Base-by-base conservation (phyloP, 2,329 filamentous ascomycete genomes). In the Fusarium redolens region DNA sequence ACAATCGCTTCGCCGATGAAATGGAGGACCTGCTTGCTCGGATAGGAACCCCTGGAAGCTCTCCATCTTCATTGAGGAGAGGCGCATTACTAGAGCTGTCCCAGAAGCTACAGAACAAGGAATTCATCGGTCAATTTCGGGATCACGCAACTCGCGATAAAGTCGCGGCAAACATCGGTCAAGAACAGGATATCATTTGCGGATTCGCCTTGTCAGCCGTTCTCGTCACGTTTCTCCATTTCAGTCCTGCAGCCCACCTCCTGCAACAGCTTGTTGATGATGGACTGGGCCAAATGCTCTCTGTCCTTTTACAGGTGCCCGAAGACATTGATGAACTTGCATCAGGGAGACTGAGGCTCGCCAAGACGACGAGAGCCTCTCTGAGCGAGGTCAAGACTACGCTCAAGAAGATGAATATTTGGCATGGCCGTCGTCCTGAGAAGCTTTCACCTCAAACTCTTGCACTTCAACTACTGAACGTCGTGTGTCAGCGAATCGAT, bases 131-230 rank as follows among this genome's bases (percentile, higher is more conserved):
- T 22, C 91, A 93, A 69, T 95, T 97, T 75, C 87, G 92, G 25
- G 91, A 95, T 69, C 91, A 94, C 73, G 90, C 90, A 11, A 89
- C 92, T 62, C 92, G 94, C 69, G 87, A 90, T 60, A 88, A 88
- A 35, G 85, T 98, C 20, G 88, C 94, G 58, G 85, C 88, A 48
- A 87, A 89, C 45, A 84, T 93, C 14, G 86, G 85, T 2, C 84
- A 85, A 54, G 89, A 92, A 76, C 81, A 85, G 3, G 92, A 95
- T 78, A 72, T 86, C 28, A 83, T 92, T 40, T 86, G 87, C 57
- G 90, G 90, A 11, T 92, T 92, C 76, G 83, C 90, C 3, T 85
- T 94, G 18, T 82, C 89, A n/a, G 88, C 89, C 3, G 87, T 90
- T n/a, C 83, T 93, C 9, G 83, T 90, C 9, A 87, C 89, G 6